phyloP scores from a whole-genome alignment of 768 basidiomycete species.

The Sarcomyxa edulis region DNA sequence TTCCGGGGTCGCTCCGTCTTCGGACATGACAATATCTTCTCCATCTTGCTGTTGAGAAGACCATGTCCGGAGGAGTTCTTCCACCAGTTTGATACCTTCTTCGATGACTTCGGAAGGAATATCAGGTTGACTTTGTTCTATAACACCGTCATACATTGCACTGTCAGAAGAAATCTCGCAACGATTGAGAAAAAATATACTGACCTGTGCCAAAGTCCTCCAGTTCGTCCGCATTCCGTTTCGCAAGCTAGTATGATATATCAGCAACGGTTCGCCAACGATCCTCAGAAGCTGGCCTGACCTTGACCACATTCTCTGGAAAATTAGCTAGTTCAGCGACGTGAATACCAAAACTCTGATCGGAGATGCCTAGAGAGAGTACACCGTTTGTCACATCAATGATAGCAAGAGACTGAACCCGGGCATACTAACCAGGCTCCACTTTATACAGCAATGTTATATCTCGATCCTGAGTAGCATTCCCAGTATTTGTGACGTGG shows the following conservation, averaged over 20 bases:
- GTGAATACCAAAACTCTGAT: constrained; percentile 98
- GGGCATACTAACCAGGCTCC: constrained; percentile 66
- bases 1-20: constrained; percentile 27
- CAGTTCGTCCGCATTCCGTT: constrained; percentile 85
- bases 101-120: constrained; percentile 60
- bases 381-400: constrained; percentile 3
- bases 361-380: constrained; percentile 64
- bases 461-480: constrained; percentile 59
- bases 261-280: neutral
- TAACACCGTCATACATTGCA: constrained; percentile 10
- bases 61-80: constrained; percentile 72
- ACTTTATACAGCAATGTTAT: constrained; percentile 95
- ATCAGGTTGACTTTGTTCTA: constrained; percentile 29
- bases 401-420: neutral
- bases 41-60: constrained; percentile 33
- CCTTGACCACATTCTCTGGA: constrained; percentile 89
- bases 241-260: constrained; percentile 58
- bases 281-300: constrained; percentile 21
- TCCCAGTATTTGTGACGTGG: constrained; percentile 79
- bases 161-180: neutral
- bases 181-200: neutral
- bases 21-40: constrained; percentile 46
- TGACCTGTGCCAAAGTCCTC: constrained; percentile 72
- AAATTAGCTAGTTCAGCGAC: constrained; percentile 98
- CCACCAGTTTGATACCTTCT: constrained; percentile 76